phyloP scores from a whole-genome alignment of 1,284 basidiomycete species.

The Cutaneotrichosporon sp. region DNA sequence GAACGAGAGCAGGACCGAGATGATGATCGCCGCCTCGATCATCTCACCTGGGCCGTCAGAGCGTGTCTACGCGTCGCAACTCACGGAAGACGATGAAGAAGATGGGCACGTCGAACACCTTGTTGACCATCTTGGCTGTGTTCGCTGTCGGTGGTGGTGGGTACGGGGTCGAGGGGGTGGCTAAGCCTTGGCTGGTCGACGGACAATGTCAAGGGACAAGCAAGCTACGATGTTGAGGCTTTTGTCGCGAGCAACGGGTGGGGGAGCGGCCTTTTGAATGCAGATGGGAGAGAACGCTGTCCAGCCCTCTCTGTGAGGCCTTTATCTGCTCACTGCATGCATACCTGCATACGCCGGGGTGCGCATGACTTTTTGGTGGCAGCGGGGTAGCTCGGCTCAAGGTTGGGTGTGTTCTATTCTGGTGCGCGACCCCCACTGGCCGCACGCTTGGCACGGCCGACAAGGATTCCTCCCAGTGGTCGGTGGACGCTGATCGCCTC shows the following conservation, averaged over 20 bases:
- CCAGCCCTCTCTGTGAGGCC: not conserved
- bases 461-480: not conserved
- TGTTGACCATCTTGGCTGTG: constrained; percentile 39
- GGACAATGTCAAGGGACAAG: not conserved
- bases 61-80: constrained; percentile 14
- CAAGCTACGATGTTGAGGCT: not conserved
- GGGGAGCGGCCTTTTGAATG: not conserved
- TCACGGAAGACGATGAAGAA: constrained; percentile 56
- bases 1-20: constrained; percentile 55
- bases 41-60: constrained; percentile 45
- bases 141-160: not conserved
- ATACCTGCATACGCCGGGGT: too few relatives aligned
- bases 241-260: not conserved
- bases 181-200: not conserved
- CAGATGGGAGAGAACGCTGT: not conserved
- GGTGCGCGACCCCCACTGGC: not conserved
- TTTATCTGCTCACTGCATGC: not conserved
- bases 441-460: constrained; percentile 2
- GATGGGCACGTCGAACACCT: constrained; percentile 53
- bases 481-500: too few relatives aligned
- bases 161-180: not conserved
- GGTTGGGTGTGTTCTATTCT: not conserved
- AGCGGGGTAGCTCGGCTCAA: not conserved
- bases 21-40: constrained; percentile 54
- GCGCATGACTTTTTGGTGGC: not conserved